Base-by-base conservation (phyloP, 1,284 basidiomycete genomes). In the Chiua sp. region DNA sequence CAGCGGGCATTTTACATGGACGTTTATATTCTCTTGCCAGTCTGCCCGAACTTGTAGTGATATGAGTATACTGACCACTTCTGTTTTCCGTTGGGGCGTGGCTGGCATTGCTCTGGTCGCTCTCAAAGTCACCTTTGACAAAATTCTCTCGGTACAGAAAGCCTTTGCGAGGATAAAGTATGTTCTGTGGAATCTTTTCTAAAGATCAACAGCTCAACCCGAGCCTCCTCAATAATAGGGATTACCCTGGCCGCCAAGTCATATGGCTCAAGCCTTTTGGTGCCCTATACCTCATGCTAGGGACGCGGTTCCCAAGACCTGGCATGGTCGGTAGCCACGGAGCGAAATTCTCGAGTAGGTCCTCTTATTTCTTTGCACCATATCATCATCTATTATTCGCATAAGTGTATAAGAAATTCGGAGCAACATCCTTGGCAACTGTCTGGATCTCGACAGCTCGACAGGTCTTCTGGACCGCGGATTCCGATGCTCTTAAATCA, bases 381-480 rank as follows among this genome's bases (percentile, higher is more conserved):
- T 12, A 12, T 22, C 30, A 12, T 18, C 33, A 57, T 28, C 37
- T 15, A 48, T 6, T 28, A 20, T 4, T 23, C 3, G 0, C n/a
- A 18, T n/a, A n/a, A 81, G 78, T 72, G 22, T 79, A 80, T 62
- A 61, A 63, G 46, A 66, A 73, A 51, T 73, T 77, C 52, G 72
- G 77, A 39, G 74, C 71, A 53, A 82, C 81, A 0, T 70, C 69
- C n/a, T 62, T 79, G 22, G 71, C 72, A 4, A 76, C 78, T 12
- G 65, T 79, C 22, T 55, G 59, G 1, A 60, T 79, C 46, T 68
- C 59, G 60, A 52, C 62, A 16, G 66, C 72, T 20, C 68, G 63
- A 16, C 73, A 67, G 1, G 65, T 65, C 13, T 75, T 75, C 57
- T 81, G 80, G 79, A 46, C 82, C 20, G 72, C 78, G 15, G 81